Percentiles rank a stretch among this genome's conserved stretches.
Evolutionary conservation across 1,284 basidiomycete genomes (phyloP).

Genomic region (Cryptococcus deneoformans): DNA sequence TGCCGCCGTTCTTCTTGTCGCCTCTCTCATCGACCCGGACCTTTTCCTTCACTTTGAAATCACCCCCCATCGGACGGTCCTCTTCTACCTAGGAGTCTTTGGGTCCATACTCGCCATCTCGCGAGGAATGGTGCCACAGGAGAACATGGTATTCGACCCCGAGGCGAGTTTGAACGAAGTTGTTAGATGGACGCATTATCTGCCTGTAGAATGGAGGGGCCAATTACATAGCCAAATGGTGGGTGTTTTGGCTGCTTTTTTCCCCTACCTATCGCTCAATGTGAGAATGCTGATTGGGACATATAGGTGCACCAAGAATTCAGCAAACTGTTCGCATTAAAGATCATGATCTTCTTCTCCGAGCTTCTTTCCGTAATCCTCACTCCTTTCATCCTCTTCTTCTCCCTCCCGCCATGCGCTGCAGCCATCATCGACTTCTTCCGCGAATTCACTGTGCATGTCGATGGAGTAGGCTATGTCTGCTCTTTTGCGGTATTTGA

Average conservation of each 20-base stretch:
- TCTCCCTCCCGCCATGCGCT: slow-evolving; percentile 85
- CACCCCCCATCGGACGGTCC: slow-evolving; percentile 82
- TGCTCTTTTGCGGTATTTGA: slow-evolving; percentile 97
- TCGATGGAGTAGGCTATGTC: slow-evolving; percentile 93
- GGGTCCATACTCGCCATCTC: slow-evolving; percentile 83
- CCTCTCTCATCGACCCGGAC: slow-evolving; percentile 88
- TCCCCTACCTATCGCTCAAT: neutral
- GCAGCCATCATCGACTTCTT: slow-evolving; percentile 92
- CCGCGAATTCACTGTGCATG: slow-evolving; percentile 93
- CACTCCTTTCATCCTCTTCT: slow-evolving; percentile 92
- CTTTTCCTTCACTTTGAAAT: slow-evolving; percentile 92
- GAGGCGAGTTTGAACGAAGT: slow-evolving; percentile 88
- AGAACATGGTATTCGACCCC: slow-evolving; percentile 89
- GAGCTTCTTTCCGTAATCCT: slow-evolving; percentile 88
- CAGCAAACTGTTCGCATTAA: slow-evolving; percentile 83
- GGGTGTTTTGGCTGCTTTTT: slow-evolving; percentile 13
- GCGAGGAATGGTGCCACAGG: slow-evolving; percentile 95
- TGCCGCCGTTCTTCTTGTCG: slow-evolving; percentile 86
- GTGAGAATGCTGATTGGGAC: neutral
- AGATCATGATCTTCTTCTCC: slow-evolving; percentile 77
- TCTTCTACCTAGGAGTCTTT: slow-evolving; percentile 90
- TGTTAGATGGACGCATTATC: slow-evolving; percentile 90
- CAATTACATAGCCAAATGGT: slow-evolving; percentile 85
- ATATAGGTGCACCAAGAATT: slow-evolving; percentile 81
- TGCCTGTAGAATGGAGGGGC: slow-evolving; percentile 87